These are phyloP conservation scores for Trichoderma parareesei DNA, from an alignment of 495 filamentous ascomycete genomes.

Conservation along the genomic window DNA sequence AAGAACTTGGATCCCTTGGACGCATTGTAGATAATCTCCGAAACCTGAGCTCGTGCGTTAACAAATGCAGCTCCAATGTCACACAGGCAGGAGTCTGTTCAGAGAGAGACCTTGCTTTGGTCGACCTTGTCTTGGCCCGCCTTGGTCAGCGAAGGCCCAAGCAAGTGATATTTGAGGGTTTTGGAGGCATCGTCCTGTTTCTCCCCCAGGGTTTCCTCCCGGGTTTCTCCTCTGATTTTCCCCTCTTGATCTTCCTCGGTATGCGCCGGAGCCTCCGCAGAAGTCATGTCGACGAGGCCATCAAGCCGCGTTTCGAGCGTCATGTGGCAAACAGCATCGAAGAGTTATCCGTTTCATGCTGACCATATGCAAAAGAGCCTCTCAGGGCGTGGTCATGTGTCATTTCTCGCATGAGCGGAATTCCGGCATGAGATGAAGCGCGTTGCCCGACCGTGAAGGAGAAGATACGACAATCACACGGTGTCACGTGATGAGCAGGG, in stretches of 20 bases:
- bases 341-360: not conserved
- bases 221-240: too few relatives aligned
- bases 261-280: not conserved
- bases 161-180: conserved; percentile 54
- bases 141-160: conserved; percentile 93
- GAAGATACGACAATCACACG: not conserved
- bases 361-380: not conserved
- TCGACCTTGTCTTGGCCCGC: conserved; percentile 92
- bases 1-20: conserved; percentile 97
- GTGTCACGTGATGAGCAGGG: not conserved
- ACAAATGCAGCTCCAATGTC: not conserved
- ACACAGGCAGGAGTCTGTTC: not conserved
- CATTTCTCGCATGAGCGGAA: not conserved
- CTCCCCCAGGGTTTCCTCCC: not conserved
- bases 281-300: conserved; percentile 6
- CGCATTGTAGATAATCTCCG: conserved; percentile 93
- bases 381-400: not conserved
- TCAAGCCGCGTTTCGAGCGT: not conserved
- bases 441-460: not conserved
- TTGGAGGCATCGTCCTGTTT: conserved; percentile 13
- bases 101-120: conserved; percentile 62
- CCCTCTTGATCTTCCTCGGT: not conserved
- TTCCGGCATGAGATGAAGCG: not conserved
- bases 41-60: conserved; percentile 48
- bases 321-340: not conserved